Percentiles rank a stretch among this genome's conserved stretches.
Evolutionary conservation across 805 yeast species (phyloP).

Genomic region (Kuraishia borneana): DNA sequence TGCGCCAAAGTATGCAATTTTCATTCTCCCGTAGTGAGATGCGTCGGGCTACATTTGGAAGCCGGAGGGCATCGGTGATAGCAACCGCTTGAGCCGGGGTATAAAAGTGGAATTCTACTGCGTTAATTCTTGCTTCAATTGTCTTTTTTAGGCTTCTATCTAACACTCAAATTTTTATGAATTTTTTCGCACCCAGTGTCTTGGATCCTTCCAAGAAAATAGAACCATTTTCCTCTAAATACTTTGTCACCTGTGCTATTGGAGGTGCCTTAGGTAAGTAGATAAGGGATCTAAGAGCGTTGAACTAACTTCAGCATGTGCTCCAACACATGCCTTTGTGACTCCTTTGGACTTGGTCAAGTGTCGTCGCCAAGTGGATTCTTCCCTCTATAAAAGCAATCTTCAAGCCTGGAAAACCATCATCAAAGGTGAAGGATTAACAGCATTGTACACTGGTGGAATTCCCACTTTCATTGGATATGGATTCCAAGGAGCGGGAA

Average conservation of each 20-base stretch:
- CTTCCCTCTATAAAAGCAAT: conserved; percentile 63
- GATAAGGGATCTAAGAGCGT: too few species aligned
- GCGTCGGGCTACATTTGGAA: too few species aligned
- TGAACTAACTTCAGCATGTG: conserved; percentile 50
- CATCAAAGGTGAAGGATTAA: conserved; percentile 59
- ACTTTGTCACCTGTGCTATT: conserved; percentile 60
- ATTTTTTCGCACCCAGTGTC: too few species aligned
- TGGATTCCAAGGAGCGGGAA: conserved; percentile 94
- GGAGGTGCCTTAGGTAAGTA: conserved; percentile 49
- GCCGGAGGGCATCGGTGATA: too few species aligned
- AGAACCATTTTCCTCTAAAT: conserved; percentile 47
- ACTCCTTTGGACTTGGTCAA: conserved; percentile 92
- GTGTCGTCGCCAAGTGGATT: conserved; percentile 83
- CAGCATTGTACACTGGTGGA: conserved; percentile 74
- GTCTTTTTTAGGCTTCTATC: not conserved
- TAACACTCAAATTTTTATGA: too few species aligned
- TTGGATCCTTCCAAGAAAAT: too few species aligned
- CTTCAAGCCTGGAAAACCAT: conserved; percentile 75
- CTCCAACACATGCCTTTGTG: conserved; percentile 90
- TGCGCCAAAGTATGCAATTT: conserved; percentile 67
- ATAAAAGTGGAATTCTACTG: not conserved
- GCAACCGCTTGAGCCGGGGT: not conserved
- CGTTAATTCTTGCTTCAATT: not conserved
- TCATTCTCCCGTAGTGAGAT: too few species aligned
- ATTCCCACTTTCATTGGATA: conserved; percentile 93